Conservation (phyloP, 1,284 basidiomycete genomes). For the Rhodotorula sp. region DNA sequence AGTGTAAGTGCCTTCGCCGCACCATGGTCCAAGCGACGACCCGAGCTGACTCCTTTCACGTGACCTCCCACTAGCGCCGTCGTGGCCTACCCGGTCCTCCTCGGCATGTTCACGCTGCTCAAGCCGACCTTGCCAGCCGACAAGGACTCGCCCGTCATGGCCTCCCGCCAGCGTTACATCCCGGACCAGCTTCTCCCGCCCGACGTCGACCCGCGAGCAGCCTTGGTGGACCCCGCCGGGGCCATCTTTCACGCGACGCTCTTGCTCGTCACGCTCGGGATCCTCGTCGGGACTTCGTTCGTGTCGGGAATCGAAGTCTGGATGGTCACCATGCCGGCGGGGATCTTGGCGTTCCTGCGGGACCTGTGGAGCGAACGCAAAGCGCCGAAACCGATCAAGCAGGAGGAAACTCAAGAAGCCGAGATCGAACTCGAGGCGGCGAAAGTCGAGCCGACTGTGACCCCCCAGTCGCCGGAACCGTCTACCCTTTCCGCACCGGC, state of each 20-base stretch:
- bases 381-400: slow-evolving; percentile 2
- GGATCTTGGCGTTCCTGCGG: slow-evolving; percentile 65
- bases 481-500: neutral
- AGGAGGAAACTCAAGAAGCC: neutral
- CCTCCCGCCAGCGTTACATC: slow-evolving; percentile 46
- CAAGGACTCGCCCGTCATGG: neutral
- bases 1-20: slow-evolving; percentile 53
- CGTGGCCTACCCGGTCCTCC: slow-evolving; percentile 49
- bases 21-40: slow-evolving; percentile 39
- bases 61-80: slow-evolving; percentile 33
- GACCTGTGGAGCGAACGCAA: slow-evolving; percentile 64
- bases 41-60: neutral
- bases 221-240: slow-evolving; percentile 56
- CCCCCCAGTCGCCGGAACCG: slow-evolving; percentile 4
- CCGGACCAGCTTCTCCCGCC: slow-evolving; percentile 52
- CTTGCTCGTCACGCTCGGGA: slow-evolving; percentile 58
- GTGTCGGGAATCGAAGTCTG: slow-evolving; percentile 59
- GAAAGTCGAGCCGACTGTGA: too few relatives aligned
- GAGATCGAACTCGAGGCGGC: slow-evolving; percentile 29
- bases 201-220: slow-evolving; percentile 53
- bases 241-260: slow-evolving; percentile 56
- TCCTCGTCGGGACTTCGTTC: slow-evolving; percentile 60
- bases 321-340: slow-evolving; percentile 80
- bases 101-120: slow-evolving; percentile 44
- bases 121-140: neutral